phyloP scores from a whole-genome alignment of 2,329 filamentous ascomycete species.

The Biscogniauxia sp. region DNA sequence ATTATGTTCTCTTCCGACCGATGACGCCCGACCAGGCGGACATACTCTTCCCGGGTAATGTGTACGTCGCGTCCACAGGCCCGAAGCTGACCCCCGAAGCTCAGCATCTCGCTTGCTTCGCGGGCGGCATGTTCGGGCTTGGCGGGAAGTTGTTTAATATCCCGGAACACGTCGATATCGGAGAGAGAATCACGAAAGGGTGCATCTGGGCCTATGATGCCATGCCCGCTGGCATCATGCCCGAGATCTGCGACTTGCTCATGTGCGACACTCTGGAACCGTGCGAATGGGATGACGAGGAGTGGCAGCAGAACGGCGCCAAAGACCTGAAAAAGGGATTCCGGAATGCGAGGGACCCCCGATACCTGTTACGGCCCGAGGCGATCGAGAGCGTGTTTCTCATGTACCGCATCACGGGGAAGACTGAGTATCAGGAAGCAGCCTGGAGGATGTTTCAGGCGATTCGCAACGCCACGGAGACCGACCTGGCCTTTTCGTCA shows the following conservation, averaged over 20 bases:
- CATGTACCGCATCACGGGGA: conserved; percentile 51
- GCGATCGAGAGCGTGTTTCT: conserved; percentile 55
- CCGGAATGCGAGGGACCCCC: conserved; percentile 50
- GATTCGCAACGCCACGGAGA: conserved; percentile 44
- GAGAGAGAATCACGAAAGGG: conserved; percentile 48
- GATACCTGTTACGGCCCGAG: conserved; percentile 50
- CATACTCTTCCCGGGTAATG: conserved; percentile 58
- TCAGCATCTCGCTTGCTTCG: conserved; percentile 47
- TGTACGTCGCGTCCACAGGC: conserved; percentile 24
- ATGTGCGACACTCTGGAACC: conserved; percentile 38
- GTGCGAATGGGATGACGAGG: conserved; percentile 43
- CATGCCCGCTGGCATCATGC: conserved; percentile 57
- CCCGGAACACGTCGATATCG: conserved; percentile 45
- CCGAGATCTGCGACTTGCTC: conserved; percentile 50
- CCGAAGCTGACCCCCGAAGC: conserved; percentile 32
- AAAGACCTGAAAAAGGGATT: conserved; percentile 54
- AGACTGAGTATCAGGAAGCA: conserved; percentile 45
- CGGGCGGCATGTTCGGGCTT: conserved; percentile 47
- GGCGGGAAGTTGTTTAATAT: conserved; percentile 44
- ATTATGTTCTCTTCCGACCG: conserved; percentile 67
- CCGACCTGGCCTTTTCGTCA: conserved; percentile 46
- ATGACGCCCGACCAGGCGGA: conserved; percentile 60
- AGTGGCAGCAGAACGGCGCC: conserved; percentile 24
- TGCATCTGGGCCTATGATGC: conserved; percentile 58
- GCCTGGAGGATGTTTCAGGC: conserved; percentile 54